Evolutionary conservation across 2,329 filamentous ascomycete genomes (phyloP), one percentile per base, ranked within the genome.

Genomic region (Tolypocladium album): DNA sequence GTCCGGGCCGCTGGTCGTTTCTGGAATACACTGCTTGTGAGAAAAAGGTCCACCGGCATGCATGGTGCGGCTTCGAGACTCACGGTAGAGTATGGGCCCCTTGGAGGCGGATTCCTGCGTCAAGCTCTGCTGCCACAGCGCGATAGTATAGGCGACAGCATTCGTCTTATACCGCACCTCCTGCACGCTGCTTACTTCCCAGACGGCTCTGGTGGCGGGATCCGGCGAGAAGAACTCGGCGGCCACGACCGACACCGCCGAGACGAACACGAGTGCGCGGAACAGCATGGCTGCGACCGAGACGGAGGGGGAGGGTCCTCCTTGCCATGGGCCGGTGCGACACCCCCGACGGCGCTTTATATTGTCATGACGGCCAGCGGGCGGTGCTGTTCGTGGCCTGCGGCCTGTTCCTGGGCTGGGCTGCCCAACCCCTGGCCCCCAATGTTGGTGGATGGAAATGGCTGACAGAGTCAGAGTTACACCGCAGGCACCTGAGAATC

Each of bases 121-220:
- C 2, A 52, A 27, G 20, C 43, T 58, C 42, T 69, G 60, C 17
- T 71, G 68, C 63, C 64, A 69, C 8, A 70, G n/a, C 9, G 62
- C 63, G 58, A 70, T 66, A 15, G 63, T 63, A 61, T 68, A 70
- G 31, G 63, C 62, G 8, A 47, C 60, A 45, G 64, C 64, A 3
- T 55, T 61, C 1, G 67, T 69, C 15, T 64, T 66, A 55, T 64
- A 69, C 22, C 61, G 59, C 55, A 70, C 63, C 4, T 60, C 65
- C 50, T 67, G 56, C 40, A 56, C 61, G 24, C 52, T 36, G n/a
- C 57, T 53, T 11, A 31, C 17, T 5, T 38, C 36, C 57, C 40
- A 60, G 42, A 22, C 17, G 42, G 7, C 24, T 9, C 36, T 36
- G 40, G 27, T 31, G 27, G 3, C 5, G 27, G 27, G 40, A 9